A percentile compares a stretch with the other conserved stretches of the same genome.
These are phyloP conservation scores for Cystoisospora suis DNA, from an alignment of 169 alveolate genomes.

Conservation along the genomic window DNA sequence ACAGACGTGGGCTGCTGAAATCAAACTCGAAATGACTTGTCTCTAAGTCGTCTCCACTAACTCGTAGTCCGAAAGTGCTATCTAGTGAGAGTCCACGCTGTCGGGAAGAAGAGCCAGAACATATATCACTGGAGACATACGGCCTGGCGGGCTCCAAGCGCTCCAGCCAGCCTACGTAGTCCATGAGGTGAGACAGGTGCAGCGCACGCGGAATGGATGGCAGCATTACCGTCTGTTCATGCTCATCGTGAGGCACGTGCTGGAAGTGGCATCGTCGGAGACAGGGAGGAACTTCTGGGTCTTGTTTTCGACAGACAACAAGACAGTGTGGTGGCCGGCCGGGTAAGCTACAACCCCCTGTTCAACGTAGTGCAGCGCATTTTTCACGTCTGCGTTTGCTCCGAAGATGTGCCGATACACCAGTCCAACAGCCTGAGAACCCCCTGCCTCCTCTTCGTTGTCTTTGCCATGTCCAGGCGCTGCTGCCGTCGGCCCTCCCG, in stretches of 20 bases:
- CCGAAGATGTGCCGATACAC: slow-evolving; percentile 73
- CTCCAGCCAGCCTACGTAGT: no score
- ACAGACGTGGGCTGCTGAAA: no score
- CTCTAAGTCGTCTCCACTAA: no score
- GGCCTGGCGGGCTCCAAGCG: no score
- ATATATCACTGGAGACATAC: no score
- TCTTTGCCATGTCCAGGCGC: neutral
- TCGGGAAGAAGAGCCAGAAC: no score
- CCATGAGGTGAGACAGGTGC: no score
- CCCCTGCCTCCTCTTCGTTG: neutral
- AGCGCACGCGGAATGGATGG: neutral
- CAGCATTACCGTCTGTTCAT: slow-evolving; percentile 63
- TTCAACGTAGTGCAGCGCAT: slow-evolving; percentile 74
- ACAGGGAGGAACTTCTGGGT: slow-evolving; percentile 70
- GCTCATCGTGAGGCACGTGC: slow-evolving; percentile 74
- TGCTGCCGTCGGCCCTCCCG: neutral
- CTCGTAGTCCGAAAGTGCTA: no score
- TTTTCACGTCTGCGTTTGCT: slow-evolving; percentile 68
- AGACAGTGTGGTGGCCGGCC: slow-evolving; percentile 81
- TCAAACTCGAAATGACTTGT: no score
- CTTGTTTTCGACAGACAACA: slow-evolving; percentile 75
- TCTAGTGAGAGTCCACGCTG: no score
- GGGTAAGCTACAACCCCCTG: slow-evolving; percentile 77
- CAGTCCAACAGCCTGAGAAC: slow-evolving; percentile 42
- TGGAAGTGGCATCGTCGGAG: slow-evolving; percentile 78